These are phyloP conservation scores for Vaccinium corymbosum DNA, from an alignment of 148 eudicot species.

Conservation along the genomic window DNA sequence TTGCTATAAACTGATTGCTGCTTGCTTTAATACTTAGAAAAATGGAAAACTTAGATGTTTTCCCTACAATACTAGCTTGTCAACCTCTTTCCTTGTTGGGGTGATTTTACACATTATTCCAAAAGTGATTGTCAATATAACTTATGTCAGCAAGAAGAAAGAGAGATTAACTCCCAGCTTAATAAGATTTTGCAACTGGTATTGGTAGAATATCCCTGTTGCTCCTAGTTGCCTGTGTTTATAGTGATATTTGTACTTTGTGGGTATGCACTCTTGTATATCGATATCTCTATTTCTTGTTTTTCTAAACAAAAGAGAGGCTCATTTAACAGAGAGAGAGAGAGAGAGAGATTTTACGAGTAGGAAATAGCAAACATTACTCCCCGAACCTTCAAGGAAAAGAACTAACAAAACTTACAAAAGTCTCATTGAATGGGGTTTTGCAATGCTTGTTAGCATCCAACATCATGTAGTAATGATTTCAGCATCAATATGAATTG, in stretches of 20 bases:
- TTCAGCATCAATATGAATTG: background rate
- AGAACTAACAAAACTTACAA: background rate
- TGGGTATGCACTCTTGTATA: background rate
- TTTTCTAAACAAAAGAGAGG: background rate
- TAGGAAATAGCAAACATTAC: background rate
- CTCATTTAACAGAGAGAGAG: background rate
- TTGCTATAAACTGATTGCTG: background rate
- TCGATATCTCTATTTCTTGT: background rate
- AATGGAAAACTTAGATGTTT: background rate
- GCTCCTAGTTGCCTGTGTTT: background rate
- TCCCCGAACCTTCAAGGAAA: background rate
- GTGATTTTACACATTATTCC: background rate
- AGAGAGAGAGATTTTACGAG: background rate
- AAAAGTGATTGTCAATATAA: background rate
- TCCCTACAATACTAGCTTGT: background rate
- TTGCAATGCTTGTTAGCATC: constrained; percentile 2
- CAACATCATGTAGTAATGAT: background rate
- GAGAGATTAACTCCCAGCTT: background rate
- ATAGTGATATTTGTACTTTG: background rate
- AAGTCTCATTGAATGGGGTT: background rate
- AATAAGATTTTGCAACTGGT: background rate
- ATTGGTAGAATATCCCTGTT: background rate
- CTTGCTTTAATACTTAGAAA: background rate
- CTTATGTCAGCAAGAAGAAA: background rate
- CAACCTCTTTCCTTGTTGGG: background rate